phyloP scores from a whole-genome alignment of 345 rosid species.

The Syzygium aqueum region DNA sequence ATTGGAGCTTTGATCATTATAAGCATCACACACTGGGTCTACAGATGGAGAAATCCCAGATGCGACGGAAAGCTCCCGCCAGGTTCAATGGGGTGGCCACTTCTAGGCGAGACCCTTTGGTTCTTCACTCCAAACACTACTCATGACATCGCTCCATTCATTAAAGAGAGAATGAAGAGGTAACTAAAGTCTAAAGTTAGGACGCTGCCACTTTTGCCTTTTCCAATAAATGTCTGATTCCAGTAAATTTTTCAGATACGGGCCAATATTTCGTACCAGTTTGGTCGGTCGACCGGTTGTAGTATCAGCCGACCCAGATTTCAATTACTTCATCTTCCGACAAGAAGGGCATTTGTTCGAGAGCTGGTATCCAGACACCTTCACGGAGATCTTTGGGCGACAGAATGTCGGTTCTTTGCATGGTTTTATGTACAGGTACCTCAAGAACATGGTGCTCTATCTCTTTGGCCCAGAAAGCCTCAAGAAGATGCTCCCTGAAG shows the following conservation, averaged over 20 bases:
- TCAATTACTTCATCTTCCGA: conserved; percentile 75
- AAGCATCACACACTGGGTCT: conserved; percentile 47
- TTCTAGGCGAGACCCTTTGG: conserved; percentile 74
- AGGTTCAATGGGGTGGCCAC: conserved; percentile 89
- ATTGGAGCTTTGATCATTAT: conserved; percentile 42
- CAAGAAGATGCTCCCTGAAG: conserved; percentile 71
- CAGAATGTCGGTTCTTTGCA: conserved; percentile 89
- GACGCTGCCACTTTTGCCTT: neutral
- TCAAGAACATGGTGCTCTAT: conserved; percentile 77
- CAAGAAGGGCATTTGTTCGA: conserved; percentile 80
- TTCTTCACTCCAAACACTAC: conserved; percentile 65
- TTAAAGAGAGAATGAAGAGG: conserved; percentile 66
- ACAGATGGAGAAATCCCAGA: conserved; percentile 76
- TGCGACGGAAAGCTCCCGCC: conserved; percentile 90
- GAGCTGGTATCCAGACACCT: conserved; percentile 97
- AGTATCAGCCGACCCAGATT: conserved; percentile 86
- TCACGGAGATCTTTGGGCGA: conserved; percentile 79
- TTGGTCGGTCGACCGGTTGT: conserved; percentile 77
- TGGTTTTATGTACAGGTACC: conserved; percentile 90
- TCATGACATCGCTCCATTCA: conserved; percentile 53
- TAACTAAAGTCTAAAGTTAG: conserved; percentile 4
- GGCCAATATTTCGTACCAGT: conserved; percentile 72
- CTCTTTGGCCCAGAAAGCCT: conserved; percentile 81
- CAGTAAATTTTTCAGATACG: conserved; percentile 42
- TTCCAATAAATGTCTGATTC: neutral